Evolutionary conservation across 2,329 filamentous ascomycete genomes (phyloP).

Genomic region (Trichophyton mentagrophytes): DNA sequence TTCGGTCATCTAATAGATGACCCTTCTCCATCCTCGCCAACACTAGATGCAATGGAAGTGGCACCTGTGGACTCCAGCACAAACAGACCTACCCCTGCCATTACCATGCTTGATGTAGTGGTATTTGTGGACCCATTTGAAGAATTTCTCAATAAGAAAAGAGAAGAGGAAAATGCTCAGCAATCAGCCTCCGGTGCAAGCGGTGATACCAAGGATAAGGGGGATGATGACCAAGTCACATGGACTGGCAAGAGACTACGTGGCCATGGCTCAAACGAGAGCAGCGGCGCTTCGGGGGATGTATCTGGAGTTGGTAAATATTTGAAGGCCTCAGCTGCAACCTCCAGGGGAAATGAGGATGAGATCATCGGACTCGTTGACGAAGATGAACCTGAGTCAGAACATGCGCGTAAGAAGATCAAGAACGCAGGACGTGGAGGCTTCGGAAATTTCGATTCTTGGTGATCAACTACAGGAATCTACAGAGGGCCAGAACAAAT

Average conservation of each 20-base stretch:
- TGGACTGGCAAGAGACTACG: slow-evolving; percentile 93
- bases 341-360: slow-evolving; percentile 32
- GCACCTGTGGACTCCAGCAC: slow-evolving; percentile 58
- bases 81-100: slow-evolving; percentile 62
- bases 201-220: slow-evolving; percentile 21
- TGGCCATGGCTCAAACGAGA: slow-evolving; percentile 44
- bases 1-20: slow-evolving; percentile 76
- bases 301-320: slow-evolving; percentile 62
- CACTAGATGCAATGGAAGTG: slow-evolving; percentile 61
- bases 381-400: slow-evolving; percentile 50
- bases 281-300: slow-evolving; percentile 36
- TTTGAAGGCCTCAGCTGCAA: slow-evolving; percentile 46
- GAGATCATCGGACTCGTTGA: slow-evolving; percentile 50
- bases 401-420: slow-evolving; percentile 67
- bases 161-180: slow-evolving; percentile 47
- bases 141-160: slow-evolving; percentile 70
- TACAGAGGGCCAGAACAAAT: neutral
- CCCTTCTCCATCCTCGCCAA: slow-evolving; percentile 32
- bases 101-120: slow-evolving; percentile 68
- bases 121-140: slow-evolving; percentile 92
- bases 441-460: slow-evolving; percentile 90
- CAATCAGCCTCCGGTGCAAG: neutral
- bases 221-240: slow-evolving; percentile 77
- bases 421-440: slow-evolving; percentile 49
- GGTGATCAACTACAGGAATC: slow-evolving; percentile 40